Conservation (phyloP, 768 basidiomycete species). For the Russula abietina region DNA sequence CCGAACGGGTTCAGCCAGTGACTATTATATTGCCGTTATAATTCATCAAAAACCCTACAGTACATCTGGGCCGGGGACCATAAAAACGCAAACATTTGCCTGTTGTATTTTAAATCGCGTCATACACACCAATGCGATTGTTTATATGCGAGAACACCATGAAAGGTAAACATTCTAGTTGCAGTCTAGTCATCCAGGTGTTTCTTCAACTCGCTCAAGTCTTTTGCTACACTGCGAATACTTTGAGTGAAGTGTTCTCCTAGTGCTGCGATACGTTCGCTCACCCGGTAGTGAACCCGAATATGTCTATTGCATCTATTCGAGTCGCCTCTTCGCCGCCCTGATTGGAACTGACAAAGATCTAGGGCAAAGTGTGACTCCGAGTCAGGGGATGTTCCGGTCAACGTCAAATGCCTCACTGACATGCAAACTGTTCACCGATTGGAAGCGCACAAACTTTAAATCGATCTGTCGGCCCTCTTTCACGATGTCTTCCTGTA, state of each 20-base stretch:
- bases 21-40: too few species aligned
- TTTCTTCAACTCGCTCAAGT: slow-evolving; percentile 36
- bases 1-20: too few species aligned
- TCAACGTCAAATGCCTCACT: slow-evolving; percentile 27
- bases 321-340: slow-evolving; percentile 57
- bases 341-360: slow-evolving; percentile 66
- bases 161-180: too few species aligned
- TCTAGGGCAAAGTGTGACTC: slow-evolving; percentile 33
- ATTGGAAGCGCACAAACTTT: slow-evolving; percentile 65
- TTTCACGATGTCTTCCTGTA: slow-evolving; percentile 44
- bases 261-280: slow-evolving; percentile 24
- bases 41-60: background rate
- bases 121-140: too few species aligned
- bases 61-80: too few species aligned
- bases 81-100: too few species aligned
- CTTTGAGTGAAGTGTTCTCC: background rate
- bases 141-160: too few species aligned
- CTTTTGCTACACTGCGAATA: slow-evolving; percentile 34
- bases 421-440: slow-evolving; percentile 61
- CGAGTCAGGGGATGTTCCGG: background rate
- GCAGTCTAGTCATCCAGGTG: slow-evolving; percentile 27
- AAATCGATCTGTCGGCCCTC: slow-evolving; percentile 47
- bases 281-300: slow-evolving; percentile 55
- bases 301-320: slow-evolving; percentile 60
- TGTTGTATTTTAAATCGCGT: too few species aligned